These are phyloP conservation scores for Tetrahymena thermophila DNA, from an alignment of 73 alveolate species.

Conservation along the genomic window DNA sequence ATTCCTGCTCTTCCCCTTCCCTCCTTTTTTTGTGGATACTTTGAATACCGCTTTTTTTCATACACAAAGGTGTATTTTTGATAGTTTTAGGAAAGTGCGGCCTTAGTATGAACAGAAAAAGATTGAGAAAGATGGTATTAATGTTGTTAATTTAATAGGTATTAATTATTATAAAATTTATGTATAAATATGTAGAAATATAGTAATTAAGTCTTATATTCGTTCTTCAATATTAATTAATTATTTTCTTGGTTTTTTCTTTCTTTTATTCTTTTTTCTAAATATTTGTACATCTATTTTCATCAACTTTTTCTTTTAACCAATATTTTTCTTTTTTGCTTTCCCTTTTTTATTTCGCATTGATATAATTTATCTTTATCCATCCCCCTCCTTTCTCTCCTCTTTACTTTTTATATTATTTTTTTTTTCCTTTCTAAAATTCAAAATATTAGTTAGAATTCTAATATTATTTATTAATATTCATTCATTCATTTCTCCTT, in stretches of 20 bases:
- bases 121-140: not conserved
- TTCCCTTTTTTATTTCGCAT: not conserved
- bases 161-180: no score
- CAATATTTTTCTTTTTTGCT: not conserved
- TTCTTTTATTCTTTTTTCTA: not conserved
- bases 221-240: not conserved
- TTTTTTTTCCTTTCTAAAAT: not conserved
- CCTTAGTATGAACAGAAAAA: no score
- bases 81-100: no score
- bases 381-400: conserved; percentile 6
- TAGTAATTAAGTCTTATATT: not conserved
- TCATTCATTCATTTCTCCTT: not conserved
- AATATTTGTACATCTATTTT: not conserved
- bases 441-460: not conserved
- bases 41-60: not conserved
- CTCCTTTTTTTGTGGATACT: not conserved
- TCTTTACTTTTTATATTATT: not conserved
- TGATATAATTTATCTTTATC: not conserved
- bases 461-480: not conserved
- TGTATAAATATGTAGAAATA: not conserved
- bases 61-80: not conserved
- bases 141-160: not conserved
- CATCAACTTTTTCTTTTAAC: not conserved
- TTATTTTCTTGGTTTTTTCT: not conserved
- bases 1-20: not conserved